These are phyloP conservation scores for Crithidia mellificae DNA, from an alignment of 208 protist species.

Conservation along the genomic window DNA sequence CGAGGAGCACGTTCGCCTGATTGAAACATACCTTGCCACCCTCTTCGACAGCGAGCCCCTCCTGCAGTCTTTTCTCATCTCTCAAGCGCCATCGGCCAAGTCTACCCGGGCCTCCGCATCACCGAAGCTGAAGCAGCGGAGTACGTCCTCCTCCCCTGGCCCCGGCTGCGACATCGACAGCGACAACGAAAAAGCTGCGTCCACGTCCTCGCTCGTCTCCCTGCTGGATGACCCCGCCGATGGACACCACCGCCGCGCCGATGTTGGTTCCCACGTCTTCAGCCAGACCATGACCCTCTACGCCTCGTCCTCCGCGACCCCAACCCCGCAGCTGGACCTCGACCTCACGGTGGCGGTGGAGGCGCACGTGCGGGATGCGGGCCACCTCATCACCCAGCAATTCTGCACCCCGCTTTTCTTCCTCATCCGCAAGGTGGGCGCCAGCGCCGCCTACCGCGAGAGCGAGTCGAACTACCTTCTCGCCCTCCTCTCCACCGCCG, in stretches of 20 bases:
- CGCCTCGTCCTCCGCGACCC: conserved; percentile 1
- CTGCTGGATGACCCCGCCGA: conserved; percentile 2
- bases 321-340: background rate
- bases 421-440: conserved; percentile 41
- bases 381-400: conserved; percentile 56
- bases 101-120: background rate
- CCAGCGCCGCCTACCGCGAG: conserved; percentile 34
- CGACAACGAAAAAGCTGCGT: conserved; percentile 1
- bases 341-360: conserved; percentile 47
- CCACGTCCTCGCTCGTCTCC: conserved; percentile 21
- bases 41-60: conserved; percentile 45
- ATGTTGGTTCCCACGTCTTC: conserved; percentile 9
- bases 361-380: conserved; percentile 55
- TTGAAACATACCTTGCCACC: conserved; percentile 54
- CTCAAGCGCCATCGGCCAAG: background rate
- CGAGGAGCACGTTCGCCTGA: conserved; percentile 54
- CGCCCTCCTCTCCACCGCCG: conserved; percentile 73
- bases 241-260: background rate
- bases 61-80: conserved; percentile 43
- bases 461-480: conserved; percentile 72
- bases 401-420: conserved; percentile 79
- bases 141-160: background rate
- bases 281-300: conserved; percentile 27
- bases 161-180: background rate
- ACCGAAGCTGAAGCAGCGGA: background rate